phyloP scores from a whole-genome alignment of 163 green algal genomes.

The Dunaliella salina region DNA sequence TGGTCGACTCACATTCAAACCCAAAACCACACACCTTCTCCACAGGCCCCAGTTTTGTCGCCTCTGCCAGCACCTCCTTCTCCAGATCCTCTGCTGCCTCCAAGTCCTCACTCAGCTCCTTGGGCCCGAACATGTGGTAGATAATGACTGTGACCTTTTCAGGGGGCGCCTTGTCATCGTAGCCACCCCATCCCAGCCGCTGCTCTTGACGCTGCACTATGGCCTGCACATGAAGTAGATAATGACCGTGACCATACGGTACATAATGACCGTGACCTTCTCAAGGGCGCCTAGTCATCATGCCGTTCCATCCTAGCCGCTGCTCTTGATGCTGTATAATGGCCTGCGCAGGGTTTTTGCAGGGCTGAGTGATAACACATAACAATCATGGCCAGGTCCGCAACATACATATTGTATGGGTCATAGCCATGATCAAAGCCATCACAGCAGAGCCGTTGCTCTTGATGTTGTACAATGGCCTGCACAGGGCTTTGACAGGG shows the following conservation, averaged over 20 bases:
- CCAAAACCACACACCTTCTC: conserved; percentile 43
- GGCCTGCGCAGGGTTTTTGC: conserved; percentile 12
- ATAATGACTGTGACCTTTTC: conserved; percentile 66
- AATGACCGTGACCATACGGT: too few species aligned
- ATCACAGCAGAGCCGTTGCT: too few species aligned
- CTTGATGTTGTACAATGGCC: too few species aligned
- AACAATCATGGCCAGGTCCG: too few species aligned
- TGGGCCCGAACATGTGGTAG: conserved; percentile 68
- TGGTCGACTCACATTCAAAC: too few species aligned
- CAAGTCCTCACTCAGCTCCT: conserved; percentile 59
- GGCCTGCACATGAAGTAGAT: conserved; percentile 14
- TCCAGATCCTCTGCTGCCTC: conserved; percentile 60
- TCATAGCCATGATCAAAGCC: too few species aligned
- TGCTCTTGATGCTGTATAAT: conserved; percentile 57
- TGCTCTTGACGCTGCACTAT: conserved; percentile 57
- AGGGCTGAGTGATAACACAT: too few species aligned
- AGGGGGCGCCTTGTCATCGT: conserved; percentile 69
- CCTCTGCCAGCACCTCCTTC: conserved; percentile 51
- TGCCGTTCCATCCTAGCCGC: conserved; percentile 75
- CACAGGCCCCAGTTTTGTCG: conserved; percentile 29
- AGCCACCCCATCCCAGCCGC: conserved; percentile 76
- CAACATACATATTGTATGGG: too few species aligned
- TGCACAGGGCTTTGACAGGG: too few species aligned
- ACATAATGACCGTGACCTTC: conserved; percentile 65
- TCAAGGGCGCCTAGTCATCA: conserved; percentile 67